phyloP scores from a whole-genome alignment of 2,329 filamentous ascomycete genomes.

The Thielaviopsis euricoi region DNA sequence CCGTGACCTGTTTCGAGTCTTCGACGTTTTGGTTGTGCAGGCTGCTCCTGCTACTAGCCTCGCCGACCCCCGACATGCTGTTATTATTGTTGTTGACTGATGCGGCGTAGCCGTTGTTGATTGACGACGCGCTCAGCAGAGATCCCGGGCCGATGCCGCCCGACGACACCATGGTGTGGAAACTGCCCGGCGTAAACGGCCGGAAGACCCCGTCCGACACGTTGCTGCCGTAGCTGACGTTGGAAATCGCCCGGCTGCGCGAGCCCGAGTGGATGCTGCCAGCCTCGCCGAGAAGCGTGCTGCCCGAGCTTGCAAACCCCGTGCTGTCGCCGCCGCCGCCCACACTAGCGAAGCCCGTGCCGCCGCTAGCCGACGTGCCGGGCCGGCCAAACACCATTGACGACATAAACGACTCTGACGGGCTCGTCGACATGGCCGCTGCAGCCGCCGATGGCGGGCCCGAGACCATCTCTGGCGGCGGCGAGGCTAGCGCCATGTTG shows the following conservation, averaged over 20 bases:
- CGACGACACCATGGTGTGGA: constrained; percentile 18
- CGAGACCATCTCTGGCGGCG: constrained; percentile 29
- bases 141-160: background rate
- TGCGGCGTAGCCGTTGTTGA: too few relatives aligned
- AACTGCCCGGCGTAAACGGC: constrained; percentile 33
- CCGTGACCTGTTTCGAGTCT: constrained; percentile 67
- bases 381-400: constrained; percentile 31
- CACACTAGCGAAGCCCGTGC: constrained; percentile 42
- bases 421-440: constrained; percentile 30
- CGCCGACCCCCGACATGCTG: background rate
- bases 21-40: constrained; percentile 43
- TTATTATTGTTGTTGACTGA: background rate
- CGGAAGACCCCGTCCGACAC: constrained; percentile 24
- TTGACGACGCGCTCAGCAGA: background rate
- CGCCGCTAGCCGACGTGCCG: constrained; percentile 49
- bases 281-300: constrained; percentile 55
- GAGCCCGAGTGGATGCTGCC: constrained; percentile 13
- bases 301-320: constrained; percentile 65
- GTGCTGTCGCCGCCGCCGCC: constrained; percentile 26
- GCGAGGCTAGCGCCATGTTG: constrained; percentile 37
- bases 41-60: constrained; percentile 15
- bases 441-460: background rate
- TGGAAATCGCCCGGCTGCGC: constrained; percentile 69
- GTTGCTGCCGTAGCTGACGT: constrained; percentile 53
- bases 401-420: constrained; percentile 29